Conservation (phyloP, 805 yeast species). For the Suhomyces vadensis region DNA sequence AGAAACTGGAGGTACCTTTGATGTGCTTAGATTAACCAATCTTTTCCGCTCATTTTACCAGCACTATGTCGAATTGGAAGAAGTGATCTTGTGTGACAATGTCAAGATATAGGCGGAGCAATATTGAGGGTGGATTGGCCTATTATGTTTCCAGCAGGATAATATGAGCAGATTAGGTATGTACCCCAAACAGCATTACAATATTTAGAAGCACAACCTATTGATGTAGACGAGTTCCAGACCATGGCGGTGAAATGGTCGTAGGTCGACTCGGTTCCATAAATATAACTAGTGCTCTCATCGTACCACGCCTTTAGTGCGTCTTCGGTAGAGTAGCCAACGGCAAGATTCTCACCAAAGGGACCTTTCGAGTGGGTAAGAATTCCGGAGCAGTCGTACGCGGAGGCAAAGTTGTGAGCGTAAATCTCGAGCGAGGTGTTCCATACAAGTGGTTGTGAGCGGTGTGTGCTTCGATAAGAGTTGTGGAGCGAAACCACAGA, state of each 20-base stretch:
- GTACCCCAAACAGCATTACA: constrained; percentile 36
- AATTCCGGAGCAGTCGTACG: constrained; percentile 37
- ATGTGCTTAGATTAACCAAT: constrained; percentile 60
- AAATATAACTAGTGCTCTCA: constrained; percentile 34
- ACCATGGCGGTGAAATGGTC: constrained; percentile 42
- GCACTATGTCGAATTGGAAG: constrained; percentile 30
- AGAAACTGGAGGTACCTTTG: constrained; percentile 84
- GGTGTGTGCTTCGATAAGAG: constrained; percentile 30
- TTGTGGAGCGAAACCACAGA: constrained; percentile 31
- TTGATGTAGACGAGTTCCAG: constrained; percentile 32
- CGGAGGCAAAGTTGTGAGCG: constrained; percentile 33
- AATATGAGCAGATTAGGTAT: constrained; percentile 42
- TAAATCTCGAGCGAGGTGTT: constrained; percentile 28
- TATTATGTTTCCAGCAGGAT: constrained; percentile 32
- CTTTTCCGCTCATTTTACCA: constrained; percentile 66
- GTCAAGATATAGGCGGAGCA: constrained; percentile 21
- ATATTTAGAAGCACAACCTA: constrained; percentile 38
- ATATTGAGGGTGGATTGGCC: constrained; percentile 27
- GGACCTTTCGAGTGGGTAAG: constrained; percentile 37
- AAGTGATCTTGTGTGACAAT: constrained; percentile 26
- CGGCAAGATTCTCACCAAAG: constrained; percentile 43
- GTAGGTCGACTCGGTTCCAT: constrained; percentile 26
- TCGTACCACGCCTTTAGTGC: constrained; percentile 44
- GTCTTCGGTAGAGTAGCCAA: constrained; percentile 35
- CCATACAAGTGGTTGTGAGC: constrained; percentile 33